Base-by-base conservation (phyloP, 148 eudicot species). In the Camellia granthamiana region DNA sequence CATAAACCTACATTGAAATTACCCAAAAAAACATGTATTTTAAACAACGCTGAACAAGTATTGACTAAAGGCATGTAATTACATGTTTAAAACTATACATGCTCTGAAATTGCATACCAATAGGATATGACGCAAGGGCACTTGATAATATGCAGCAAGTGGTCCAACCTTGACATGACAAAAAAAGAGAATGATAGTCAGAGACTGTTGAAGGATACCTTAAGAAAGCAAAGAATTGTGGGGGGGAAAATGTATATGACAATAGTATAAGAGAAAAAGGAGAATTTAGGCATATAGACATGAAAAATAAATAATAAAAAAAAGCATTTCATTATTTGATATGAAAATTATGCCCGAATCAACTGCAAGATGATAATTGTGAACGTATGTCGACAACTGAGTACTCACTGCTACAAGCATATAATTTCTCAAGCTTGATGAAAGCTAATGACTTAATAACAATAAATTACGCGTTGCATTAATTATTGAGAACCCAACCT, bases 1-100 rank as follows among this genome's bases (percentile, higher is more conserved):
- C 98, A 78, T 92, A 92, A 62, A 91, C 87, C 99, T 93, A 81
- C 42, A 49, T 47, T 70, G 19, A 70, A 14, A 47, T 46, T 49
- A 46, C 56, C 74, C 56, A n/a, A 46, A 70, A 30, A 30, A 70
- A 3, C 30, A 69, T 10, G 3, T n/a, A 8, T 3, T 49, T 30
- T n/a, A 46, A 54, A 14, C 41, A 5, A 47, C 19, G 19, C 14
- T n/a, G 56, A 70, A 70, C 7, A 19, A 10, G 16, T 19, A 47
- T 47, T 46, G 56, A 9, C 15, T 3, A 70, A 47, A 47, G 52
- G 56, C 58, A 10, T n/a, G 74, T 70, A 19, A 46, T 69, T 16
- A 69, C 73, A 44, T 16, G 73, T 46, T 46, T 69, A 51, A 49
- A 49, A 49, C 52, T 49, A 60, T 18, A 18, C 3, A 46, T 69